Conservation (phyloP, 2,329 filamentous ascomycete species). For the Fusarium incarnatum region DNA sequence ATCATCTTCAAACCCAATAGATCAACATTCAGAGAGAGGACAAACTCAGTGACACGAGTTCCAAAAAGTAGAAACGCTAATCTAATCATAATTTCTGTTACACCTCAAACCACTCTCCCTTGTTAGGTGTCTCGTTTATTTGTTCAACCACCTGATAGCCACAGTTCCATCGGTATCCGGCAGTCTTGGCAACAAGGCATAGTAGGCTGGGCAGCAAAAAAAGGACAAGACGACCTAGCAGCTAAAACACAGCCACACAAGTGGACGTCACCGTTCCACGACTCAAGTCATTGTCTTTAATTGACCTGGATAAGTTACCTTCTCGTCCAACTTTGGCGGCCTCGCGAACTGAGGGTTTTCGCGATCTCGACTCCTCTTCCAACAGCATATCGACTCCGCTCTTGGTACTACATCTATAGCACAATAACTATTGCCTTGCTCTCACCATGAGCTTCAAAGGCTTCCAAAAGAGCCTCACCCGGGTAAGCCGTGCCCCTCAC, state of each 20-base stretch:
- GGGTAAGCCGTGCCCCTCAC: conserved; percentile 70
- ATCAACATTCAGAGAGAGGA: not conserved
- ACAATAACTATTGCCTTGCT: conserved; percentile 17
- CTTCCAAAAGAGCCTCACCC: conserved; percentile 87
- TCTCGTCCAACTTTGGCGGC: conserved; percentile 44
- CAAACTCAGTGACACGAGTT: not conserved
- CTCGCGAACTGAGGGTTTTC: conserved; percentile 43
- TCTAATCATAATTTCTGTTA: not conserved
- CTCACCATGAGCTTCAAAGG: conserved; percentile 93
- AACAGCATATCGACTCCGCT: conserved; percentile 16
- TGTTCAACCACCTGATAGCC: conserved; percentile 27
- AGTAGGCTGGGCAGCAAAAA: conserved; percentile 39
- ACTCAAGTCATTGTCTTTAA: conserved; percentile 33
- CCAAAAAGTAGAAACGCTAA: not conserved
- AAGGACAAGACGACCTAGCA: conserved; percentile 12
- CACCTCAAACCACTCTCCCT: not conserved
- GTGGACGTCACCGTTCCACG: conserved; percentile 50
- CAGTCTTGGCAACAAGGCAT: conserved; percentile 27
- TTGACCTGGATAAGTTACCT: conserved; percentile 42
- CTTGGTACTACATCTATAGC: conserved; percentile 8
- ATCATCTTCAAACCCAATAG: not conserved
- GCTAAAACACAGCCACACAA: conserved; percentile 45
- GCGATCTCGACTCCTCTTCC: conserved; percentile 22
- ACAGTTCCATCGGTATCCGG: conserved; percentile 28
- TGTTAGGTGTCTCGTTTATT: conserved; percentile 10